These are phyloP conservation scores for Beverwykella pulmonaria DNA, from an alignment of 495 filamentous ascomycete species.

Conservation along the genomic window DNA sequence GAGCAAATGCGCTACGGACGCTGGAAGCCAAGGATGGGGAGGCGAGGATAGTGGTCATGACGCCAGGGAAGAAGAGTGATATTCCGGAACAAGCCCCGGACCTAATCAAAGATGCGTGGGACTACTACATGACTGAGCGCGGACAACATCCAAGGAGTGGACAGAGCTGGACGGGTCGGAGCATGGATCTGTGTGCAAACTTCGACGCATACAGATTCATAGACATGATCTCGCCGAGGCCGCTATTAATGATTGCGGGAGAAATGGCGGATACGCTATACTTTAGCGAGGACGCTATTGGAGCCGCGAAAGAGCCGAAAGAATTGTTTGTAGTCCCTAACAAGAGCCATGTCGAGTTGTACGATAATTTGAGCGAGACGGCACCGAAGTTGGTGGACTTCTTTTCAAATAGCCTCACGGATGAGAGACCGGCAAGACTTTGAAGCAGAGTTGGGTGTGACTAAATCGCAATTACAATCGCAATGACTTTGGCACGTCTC, in stretches of 20 bases:
- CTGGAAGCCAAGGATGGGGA: slow-evolving; percentile 16
- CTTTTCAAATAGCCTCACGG: slow-evolving; percentile 3
- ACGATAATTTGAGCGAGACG: slow-evolving; percentile 43
- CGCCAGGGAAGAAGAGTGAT: background rate
- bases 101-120: background rate
- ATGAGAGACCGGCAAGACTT: background rate
- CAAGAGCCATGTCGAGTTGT: slow-evolving; percentile 46
- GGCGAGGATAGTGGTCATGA: background rate
- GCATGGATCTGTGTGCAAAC: slow-evolving; percentile 44
- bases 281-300: slow-evolving; percentile 44
- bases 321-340: slow-evolving; percentile 47
- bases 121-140: slow-evolving; percentile 10
- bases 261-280: slow-evolving; percentile 41
- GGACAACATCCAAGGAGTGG: slow-evolving; percentile 35
- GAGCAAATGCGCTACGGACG: slow-evolving; percentile 33
- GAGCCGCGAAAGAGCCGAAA: slow-evolving; percentile 45
- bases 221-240: slow-evolving; percentile 42
- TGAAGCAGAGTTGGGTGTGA: too few relatives aligned
- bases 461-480: too few relatives aligned
- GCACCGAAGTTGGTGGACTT: slow-evolving; percentile 47
- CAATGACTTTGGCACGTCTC: too few relatives aligned
- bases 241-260: slow-evolving; percentile 50
- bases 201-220: slow-evolving; percentile 44
- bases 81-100: background rate
- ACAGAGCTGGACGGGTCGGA: slow-evolving; percentile 22